phyloP scores from a whole-genome alignment of 1,139 yeast genomes.

The Geotrichum siamense region DNA sequence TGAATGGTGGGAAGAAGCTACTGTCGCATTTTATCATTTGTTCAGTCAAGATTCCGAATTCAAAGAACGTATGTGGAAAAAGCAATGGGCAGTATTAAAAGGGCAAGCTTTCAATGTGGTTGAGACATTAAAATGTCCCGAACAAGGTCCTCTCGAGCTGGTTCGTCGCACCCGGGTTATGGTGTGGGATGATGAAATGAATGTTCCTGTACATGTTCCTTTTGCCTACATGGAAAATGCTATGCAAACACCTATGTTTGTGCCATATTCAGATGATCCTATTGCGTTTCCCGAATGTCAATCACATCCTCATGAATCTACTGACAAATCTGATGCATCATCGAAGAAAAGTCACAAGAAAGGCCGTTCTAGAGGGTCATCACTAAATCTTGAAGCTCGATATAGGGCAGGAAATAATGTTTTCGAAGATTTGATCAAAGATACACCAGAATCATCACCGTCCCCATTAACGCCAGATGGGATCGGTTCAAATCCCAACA shows the following conservation, averaged over 20 bases:
- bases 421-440: constrained; percentile 11
- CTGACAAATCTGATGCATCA: neutral
- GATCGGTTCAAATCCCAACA: neutral
- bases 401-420: constrained; percentile 20
- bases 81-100: constrained; percentile 63
- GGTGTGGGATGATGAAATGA: constrained; percentile 57
- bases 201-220: constrained; percentile 45
- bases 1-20: constrained; percentile 66
- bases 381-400: constrained; percentile 23
- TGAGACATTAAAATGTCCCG: constrained; percentile 50
- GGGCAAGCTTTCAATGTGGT: constrained; percentile 78
- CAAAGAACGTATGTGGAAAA: constrained; percentile 57
- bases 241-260: constrained; percentile 31
- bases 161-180: constrained; percentile 52
- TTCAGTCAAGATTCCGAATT: constrained; percentile 56
- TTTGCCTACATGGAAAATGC: constrained; percentile 29
- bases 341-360: constrained; percentile 1
- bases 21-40: constrained; percentile 42
- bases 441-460: neutral
- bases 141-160: constrained; percentile 63
- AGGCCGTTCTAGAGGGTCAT: constrained; percentile 7
- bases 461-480: neutral
- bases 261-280: constrained; percentile 8
- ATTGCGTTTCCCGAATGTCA: neutral
- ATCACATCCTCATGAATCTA: neutral